Evolutionary conservation across 345 rosid species (phyloP), one percentile per base, ranked within the genome.

Genomic region (Hypericum perforatum): DNA sequence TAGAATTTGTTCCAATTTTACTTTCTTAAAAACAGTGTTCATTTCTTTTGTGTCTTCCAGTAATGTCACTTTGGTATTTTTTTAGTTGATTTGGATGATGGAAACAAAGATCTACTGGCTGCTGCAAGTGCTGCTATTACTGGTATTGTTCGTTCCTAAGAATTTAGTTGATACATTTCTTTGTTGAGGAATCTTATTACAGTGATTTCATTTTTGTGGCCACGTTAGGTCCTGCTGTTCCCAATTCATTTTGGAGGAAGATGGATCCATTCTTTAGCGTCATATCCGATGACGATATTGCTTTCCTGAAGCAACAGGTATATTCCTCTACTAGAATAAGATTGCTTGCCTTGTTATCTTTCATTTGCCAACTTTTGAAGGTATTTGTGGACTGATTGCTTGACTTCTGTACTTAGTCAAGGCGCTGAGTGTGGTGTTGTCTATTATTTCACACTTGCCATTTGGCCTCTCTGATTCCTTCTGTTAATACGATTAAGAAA

Each of bases 51-150:
- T 16, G 40, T 66, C 51, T 60, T 22, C 62, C 66, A n/a, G 2
- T 42, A 55, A 42, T 61, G 63, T 61, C 68, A 63, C 58, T 67
- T 69, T 52, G 39, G 37, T n/a, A n/a, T 67, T 65, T 48, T 72
- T 56, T 58, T 76, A 80, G 88, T 78, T 43, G 89, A 78, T 63
- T 85, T 88, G 43, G 94, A 80, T 60, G 78, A 82, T 75, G 95
- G 90, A 38, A 82, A 74, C 60, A 90, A 84, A 72, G 94, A 89
- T 77, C 76, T 86, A 58, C 61, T 78, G 68, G 81, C 94, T 61
- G 94, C 97, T 67, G 94, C 80, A 48, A 84, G 77, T 60, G 74
- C 88, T 65, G 86, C 75, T 49, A 60, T 83, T 54, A 81, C 82
- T 58, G 85, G 98, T 91, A 73, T 8, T 36, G 11, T 49, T 52